Evolutionary conservation across 805 yeast species (phyloP).

Genomic region (Cyberlindnera xylosilytica): DNA sequence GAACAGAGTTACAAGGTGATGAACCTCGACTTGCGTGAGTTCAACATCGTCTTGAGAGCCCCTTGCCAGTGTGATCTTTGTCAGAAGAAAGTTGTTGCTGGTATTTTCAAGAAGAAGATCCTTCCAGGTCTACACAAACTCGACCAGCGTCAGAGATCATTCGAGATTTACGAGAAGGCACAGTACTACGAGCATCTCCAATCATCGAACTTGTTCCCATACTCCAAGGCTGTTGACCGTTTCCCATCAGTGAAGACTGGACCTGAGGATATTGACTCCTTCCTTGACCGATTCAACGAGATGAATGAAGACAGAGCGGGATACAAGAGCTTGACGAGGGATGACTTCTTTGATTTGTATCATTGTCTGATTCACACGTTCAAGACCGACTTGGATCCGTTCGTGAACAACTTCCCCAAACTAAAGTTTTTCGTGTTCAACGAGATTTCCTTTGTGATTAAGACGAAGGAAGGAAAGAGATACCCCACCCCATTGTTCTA

Average conservation of each 20-base stretch:
- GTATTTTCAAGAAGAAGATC: constrained; percentile 33
- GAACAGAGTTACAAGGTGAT: constrained; percentile 16
- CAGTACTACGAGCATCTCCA: constrained; percentile 37
- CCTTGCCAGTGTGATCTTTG: constrained; percentile 23
- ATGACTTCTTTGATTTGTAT: constrained; percentile 33
- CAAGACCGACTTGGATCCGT: constrained; percentile 33
- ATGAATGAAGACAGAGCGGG: constrained; percentile 16
- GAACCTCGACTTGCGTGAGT: constrained; percentile 19
- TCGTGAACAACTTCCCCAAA: constrained; percentile 31
- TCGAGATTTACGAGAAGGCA: constrained; percentile 31
- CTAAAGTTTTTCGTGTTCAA: constrained; percentile 37
- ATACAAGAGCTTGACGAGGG: constrained; percentile 29
- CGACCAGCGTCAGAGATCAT: constrained; percentile 19
- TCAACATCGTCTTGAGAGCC: constrained; percentile 13
- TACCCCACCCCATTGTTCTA: constrained; percentile 18
- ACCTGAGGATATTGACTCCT: constrained; percentile 34
- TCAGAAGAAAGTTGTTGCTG: constrained; percentile 25
- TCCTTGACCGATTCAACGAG: constrained; percentile 27
- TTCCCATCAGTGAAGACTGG: constrained; percentile 42
- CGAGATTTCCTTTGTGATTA: constrained; percentile 11
- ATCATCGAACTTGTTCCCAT: constrained; percentile 35
- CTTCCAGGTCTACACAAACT: constrained; percentile 31
- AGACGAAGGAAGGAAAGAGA: neutral
- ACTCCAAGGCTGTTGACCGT: constrained; percentile 41
- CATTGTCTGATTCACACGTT: constrained; percentile 38